Evolutionary conservation across 345 rosid species (phyloP).

Genomic region (Eucalyptus tenuipes): DNA sequence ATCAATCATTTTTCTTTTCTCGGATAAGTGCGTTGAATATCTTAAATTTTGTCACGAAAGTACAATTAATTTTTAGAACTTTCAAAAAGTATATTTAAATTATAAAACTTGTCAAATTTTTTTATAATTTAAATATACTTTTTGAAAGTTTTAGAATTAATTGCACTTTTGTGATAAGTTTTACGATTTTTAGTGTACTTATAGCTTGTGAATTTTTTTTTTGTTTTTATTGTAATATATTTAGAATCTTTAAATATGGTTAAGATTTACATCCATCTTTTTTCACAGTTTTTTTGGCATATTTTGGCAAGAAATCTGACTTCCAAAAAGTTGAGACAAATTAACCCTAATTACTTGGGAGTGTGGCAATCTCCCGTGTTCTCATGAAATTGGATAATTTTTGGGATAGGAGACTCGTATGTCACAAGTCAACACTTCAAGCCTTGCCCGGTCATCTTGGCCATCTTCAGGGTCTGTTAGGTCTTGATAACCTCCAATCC

Average conservation of each 20-base stretch:
- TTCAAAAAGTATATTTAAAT: too few species aligned
- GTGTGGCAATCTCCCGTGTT: neutral
- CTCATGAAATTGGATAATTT: neutral
- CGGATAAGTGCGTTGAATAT: too few species aligned
- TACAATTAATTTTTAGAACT: too few species aligned
- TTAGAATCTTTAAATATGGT: neutral
- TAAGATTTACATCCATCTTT: neutral
- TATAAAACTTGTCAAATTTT: too few species aligned
- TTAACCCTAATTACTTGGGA: neutral
- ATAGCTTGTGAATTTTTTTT: neutral
- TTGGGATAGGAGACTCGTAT: neutral
- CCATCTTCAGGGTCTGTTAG: neutral
- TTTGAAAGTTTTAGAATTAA: too few species aligned
- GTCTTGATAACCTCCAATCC: neutral
- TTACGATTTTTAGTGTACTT: too few species aligned
- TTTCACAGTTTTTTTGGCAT: too few species aligned
- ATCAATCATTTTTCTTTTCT: too few species aligned
- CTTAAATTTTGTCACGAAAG: too few species aligned
- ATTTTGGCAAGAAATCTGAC: neutral
- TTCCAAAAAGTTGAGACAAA: neutral
- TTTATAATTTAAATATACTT: too few species aligned
- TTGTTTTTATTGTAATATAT: neutral
- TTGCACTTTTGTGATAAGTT: too few species aligned
- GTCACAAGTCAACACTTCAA: neutral
- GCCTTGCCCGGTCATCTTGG: neutral